These are phyloP conservation scores for Penicillium sp. DNA, from an alignment of 2,329 filamentous ascomycete genomes.

Conservation along the genomic window DNA sequence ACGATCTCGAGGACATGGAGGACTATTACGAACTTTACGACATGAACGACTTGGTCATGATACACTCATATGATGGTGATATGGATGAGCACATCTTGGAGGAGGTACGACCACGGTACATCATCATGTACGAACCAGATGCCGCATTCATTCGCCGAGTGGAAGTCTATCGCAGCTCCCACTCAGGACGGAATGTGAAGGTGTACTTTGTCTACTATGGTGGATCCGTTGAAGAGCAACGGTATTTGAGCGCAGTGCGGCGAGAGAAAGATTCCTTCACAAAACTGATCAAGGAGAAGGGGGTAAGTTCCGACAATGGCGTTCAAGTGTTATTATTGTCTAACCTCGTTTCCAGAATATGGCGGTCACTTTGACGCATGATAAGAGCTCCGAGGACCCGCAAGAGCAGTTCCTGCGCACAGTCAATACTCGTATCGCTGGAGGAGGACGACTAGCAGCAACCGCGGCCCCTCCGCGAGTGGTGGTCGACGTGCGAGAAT, in stretches of 20 bases:
- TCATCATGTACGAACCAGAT: slow-evolving; percentile 98
- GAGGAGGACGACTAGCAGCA: slow-evolving; percentile 77
- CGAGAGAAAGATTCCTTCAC: slow-evolving; percentile 96
- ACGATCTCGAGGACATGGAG: slow-evolving; percentile 87
- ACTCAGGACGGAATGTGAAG: slow-evolving; percentile 80
- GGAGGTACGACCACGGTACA: slow-evolving; percentile 86
- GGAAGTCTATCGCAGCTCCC: slow-evolving; percentile 93
- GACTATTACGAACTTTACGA: slow-evolving; percentile 89
- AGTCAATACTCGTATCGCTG: slow-evolving; percentile 93
- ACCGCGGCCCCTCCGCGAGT: slow-evolving; percentile 86
- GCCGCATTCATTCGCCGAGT: slow-evolving; percentile 89
- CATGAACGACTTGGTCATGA: slow-evolving; percentile 80
- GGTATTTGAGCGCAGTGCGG: slow-evolving; percentile 84
- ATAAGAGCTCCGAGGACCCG: slow-evolving; percentile 70
- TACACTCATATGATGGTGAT: slow-evolving; percentile 93
- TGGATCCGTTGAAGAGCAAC: slow-evolving; percentile 90
- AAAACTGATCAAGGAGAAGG: slow-evolving; percentile 88
- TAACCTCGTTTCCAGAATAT: slow-evolving; percentile 56
- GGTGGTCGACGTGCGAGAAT: slow-evolving; percentile 93
- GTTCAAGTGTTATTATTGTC: neutral
- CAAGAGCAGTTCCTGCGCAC: slow-evolving; percentile 92
- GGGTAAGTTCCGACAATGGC: slow-evolving; percentile 43
- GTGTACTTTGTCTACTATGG: slow-evolving; percentile 98
- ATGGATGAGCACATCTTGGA: slow-evolving; percentile 96
- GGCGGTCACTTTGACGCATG: slow-evolving; percentile 79